These are phyloP conservation scores for Microdochium paspali DNA, from an alignment of 2,329 filamentous ascomycete genomes.

Conservation along the genomic window DNA sequence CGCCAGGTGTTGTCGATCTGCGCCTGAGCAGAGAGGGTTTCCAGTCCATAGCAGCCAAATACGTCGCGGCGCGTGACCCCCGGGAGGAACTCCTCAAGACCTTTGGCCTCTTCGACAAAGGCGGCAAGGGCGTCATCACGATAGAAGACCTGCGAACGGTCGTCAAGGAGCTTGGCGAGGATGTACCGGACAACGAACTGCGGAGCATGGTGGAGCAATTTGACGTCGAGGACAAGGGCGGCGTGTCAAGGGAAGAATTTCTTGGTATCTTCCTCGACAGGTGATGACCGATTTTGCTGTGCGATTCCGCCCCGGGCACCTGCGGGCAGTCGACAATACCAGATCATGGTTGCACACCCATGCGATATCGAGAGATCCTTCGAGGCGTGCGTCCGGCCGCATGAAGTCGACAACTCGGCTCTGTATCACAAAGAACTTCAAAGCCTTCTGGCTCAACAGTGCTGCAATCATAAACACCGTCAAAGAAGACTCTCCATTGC, in stretches of 20 bases:
- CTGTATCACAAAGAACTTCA: too few species aligned
- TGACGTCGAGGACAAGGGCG: constrained; percentile 87
- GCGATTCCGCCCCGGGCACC: too few species aligned
- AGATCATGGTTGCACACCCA: too few species aligned
- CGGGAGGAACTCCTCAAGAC: constrained; percentile 85
- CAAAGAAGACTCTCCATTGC: too few species aligned
- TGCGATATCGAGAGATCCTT: too few species aligned
- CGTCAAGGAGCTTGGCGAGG: constrained; percentile 84
- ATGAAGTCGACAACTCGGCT: too few species aligned
- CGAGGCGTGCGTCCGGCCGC: too few species aligned
- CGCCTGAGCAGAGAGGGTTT: constrained; percentile 66
- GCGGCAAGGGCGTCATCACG: constrained; percentile 84
- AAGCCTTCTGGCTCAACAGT: too few species aligned
- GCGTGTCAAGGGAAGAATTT: constrained; percentile 60
- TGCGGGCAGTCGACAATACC: too few species aligned
- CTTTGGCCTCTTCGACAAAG: constrained; percentile 87
- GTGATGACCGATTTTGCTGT: constrained; percentile 12
- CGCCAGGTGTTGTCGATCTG: constrained; percentile 56
- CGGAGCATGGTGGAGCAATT: constrained; percentile 97
- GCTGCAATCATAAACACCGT: too few species aligned
- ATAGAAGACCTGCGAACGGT: constrained; percentile 81
- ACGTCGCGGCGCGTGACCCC: constrained; percentile 76
- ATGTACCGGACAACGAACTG: constrained; percentile 85
- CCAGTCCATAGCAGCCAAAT: constrained; percentile 66
- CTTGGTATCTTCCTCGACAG: constrained; percentile 41